A percentile compares a stretch with the other conserved stretches of the same genome.
Conservation (phyloP, 306 rosid species). For the Quercus engelmannii region DNA sequence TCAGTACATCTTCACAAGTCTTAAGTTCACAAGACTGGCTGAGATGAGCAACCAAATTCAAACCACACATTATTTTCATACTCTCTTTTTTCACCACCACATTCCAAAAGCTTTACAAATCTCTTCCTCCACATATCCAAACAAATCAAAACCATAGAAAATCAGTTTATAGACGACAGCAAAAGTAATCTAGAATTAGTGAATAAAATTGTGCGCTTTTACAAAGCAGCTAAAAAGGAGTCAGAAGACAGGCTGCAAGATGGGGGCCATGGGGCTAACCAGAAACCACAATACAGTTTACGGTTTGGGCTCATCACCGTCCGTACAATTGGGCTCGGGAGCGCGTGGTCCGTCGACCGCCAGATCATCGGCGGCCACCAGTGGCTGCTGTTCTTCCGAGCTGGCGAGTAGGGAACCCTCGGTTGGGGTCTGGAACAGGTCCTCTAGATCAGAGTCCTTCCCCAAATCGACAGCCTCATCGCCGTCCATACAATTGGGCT, state of each 20-base stretch:
- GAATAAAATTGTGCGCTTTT: constrained; percentile 54
- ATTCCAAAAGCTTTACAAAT: not conserved
- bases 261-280: constrained; percentile 94
- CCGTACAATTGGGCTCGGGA: not conserved
- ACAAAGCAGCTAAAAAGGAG: constrained; percentile 61
- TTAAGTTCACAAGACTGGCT: too few relatives aligned
- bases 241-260: constrained; percentile 88
- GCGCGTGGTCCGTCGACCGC: not conserved
- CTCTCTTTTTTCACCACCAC: not conserved
- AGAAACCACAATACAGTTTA: constrained; percentile 89
- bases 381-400: constrained; percentile 15
- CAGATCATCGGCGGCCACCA: not conserved
- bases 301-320: constrained; percentile 34
- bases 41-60: not conserved
- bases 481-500: not conserved
- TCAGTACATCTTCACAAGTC: too few relatives aligned
- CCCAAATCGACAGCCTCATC: constrained; percentile 23
- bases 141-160: not conserved
- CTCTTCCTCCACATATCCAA: not conserved
- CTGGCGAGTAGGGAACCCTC: constrained; percentile 26
- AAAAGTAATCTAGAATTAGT: constrained; percentile 36
- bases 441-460: constrained; percentile 32
- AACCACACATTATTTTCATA: not conserved
- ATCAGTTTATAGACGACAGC: constrained; percentile 40
- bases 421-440: constrained; percentile 55